A percentile compares a stretch with the other conserved stretches of the same genome.
phyloP scores from a whole-genome alignment of 2,329 filamentous ascomycete genomes.

The Fusarium sp. region DNA sequence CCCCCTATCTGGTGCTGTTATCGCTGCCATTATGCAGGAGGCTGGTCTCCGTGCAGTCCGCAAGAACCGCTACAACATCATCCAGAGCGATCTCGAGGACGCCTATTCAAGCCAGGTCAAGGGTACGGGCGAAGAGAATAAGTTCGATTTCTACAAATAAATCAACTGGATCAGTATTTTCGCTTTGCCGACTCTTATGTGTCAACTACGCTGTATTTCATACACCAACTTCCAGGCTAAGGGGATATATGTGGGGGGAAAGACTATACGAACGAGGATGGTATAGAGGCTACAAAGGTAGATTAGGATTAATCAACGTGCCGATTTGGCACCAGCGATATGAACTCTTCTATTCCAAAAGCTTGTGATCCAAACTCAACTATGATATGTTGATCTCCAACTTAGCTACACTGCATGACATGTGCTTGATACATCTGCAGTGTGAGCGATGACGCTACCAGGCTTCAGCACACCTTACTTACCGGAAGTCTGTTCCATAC shows the following conservation, averaged over 20 bases:
- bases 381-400: background rate
- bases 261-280: constrained; percentile 13
- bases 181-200: constrained; percentile 20
- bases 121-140: constrained; percentile 73
- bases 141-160: constrained; percentile 95
- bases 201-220: constrained; percentile 43
- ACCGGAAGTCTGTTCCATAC: background rate
- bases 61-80: constrained; percentile 99
- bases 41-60: constrained; percentile 92
- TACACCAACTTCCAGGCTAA: constrained; percentile 23
- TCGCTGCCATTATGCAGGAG: constrained; percentile 99
- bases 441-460: background rate
- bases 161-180: constrained; percentile 14
- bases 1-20: constrained; percentile 92
- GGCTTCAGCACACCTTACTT: background rate
- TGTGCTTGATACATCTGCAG: background rate
- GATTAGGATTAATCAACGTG: constrained; percentile 38
- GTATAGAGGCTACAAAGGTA: constrained; percentile 24
- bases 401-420: background rate
- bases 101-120: constrained; percentile 98
- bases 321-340: constrained; percentile 15
- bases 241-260: constrained; percentile 28
- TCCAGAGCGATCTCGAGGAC: constrained; percentile 95
- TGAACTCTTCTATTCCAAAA: constrained; percentile 1
- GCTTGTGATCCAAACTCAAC: constrained; percentile 1